Base-by-base conservation (phyloP, 176 grass and related monocot genomes). In the Triticum urartu region DNA sequence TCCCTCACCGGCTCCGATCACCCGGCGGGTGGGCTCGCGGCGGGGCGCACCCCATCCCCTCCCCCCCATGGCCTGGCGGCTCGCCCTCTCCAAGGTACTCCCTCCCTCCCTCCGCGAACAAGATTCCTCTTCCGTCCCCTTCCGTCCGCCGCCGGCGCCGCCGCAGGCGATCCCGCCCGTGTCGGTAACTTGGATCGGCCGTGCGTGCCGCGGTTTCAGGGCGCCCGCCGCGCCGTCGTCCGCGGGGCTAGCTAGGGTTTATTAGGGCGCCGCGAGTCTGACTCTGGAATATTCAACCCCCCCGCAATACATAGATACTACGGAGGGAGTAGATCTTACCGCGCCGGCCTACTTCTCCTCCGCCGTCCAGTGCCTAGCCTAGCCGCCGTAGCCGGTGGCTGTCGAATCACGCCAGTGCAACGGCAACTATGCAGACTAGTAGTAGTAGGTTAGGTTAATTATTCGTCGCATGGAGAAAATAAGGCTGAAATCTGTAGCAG, bases 11-110 rank as follows among this genome's bases (percentile, higher is more conserved):
- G 70, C 88, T 32, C 88, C 88, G 36, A 87, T 89, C 71, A 13
- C 28, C 43, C 21, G 21, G 5, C 67, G 15, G 50, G 15, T 32
- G n/a, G n/a, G 18, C 54, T 58, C 68, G 24, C 62, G 34, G 68
- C 70, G 72, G 72, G 24, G 42, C 13, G 54, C 54, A 20, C 54
- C 52, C 52, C 52, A 20, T 56, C 17, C 20, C 58, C 17, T 5
- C 0, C n/a, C 20, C 7, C 11, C 9, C 43, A 88, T 88, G 86
- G 80, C 86, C 5, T 88, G 72, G 86, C 72, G 72, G 17, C 80
- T 82, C 20, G 79, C 63, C 47, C 50, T 88, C 86, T 88, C 86
- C 80, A 88, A 88, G 86, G 86, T 88, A 24, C 21, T 1, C 68
- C 38, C 36, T 38, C 36, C 7, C 42, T 42, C 39, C 40, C 40